These are phyloP conservation scores for Pyrenula massariospora DNA, from an alignment of 495 filamentous ascomycete genomes.

Conservation along the genomic window DNA sequence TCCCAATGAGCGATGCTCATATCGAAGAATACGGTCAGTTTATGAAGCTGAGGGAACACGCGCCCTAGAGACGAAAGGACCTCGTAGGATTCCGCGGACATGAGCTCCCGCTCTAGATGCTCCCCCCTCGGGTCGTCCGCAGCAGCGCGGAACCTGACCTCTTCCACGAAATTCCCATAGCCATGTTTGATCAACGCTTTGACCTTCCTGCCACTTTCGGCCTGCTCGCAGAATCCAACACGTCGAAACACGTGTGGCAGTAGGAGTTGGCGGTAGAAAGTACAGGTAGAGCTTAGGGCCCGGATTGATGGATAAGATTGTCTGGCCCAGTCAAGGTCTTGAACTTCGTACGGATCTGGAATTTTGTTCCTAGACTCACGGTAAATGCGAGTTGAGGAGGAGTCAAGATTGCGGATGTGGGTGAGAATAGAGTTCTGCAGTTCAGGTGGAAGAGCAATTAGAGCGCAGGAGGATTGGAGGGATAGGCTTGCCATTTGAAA, in stretches of 20 bases:
- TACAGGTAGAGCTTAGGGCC: neutral
- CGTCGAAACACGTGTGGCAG: neutral
- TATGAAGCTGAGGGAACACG: neutral
- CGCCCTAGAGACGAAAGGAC: neutral
- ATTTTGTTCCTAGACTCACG: no score
- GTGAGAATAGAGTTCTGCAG: no score
- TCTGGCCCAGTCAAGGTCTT: no score
- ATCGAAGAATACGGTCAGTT: neutral
- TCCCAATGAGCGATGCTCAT: neutral
- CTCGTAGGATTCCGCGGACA: neutral
- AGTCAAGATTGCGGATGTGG: no score
- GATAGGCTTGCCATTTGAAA: no score
- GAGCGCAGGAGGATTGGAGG: no score
- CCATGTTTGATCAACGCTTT: neutral
- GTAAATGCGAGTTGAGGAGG: no score
- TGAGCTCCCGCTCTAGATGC: no score
- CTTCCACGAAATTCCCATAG: neutral
- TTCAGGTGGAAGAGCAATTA: no score
- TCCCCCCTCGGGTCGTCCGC: neutral
- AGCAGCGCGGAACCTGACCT: neutral
- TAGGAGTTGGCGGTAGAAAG: neutral
- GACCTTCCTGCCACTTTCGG: neutral
- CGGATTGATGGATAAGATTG: no score
- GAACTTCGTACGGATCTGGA: no score
- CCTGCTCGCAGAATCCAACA: neutral